Percentiles rank a stretch among this genome's conserved stretches.
Conservation (phyloP, 345 rosid species). For the Dipteronia sinensis region DNA sequence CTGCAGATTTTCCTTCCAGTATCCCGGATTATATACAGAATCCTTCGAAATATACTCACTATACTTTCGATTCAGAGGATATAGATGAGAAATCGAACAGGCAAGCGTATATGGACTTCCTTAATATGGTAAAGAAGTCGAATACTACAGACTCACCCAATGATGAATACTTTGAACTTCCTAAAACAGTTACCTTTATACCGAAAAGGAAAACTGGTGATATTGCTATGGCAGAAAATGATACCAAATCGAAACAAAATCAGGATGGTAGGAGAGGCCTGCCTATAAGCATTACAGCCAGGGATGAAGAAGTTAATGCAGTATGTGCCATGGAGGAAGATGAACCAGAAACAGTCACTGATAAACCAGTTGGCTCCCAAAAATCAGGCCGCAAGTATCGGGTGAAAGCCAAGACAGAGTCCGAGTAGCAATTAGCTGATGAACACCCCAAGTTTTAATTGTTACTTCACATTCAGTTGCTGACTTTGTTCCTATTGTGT, state of each 20-base stretch:
- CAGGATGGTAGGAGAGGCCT: conserved; percentile 33
- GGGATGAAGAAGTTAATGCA: conserved; percentile 39
- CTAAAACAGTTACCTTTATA: conserved; percentile 61
- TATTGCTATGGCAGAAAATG: conserved; percentile 27
- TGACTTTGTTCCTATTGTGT: too few species aligned
- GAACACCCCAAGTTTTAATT: too few species aligned
- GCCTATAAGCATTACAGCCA: conserved; percentile 43
- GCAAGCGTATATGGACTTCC: conserved; percentile 64
- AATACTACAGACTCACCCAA: conserved; percentile 26
- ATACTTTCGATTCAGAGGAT: conserved; percentile 51
- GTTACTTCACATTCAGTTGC: neutral
- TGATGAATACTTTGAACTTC: conserved; percentile 46
- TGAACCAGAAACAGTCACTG: conserved; percentile 39
- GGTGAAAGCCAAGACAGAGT: conserved; percentile 39
- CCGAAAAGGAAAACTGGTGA: conserved; percentile 55
- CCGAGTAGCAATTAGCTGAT: conserved; percentile 28
- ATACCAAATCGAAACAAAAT: conserved; percentile 25
- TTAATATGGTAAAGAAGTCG: conserved; percentile 42
- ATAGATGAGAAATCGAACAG: conserved; percentile 68
- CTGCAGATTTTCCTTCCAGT: conserved; percentile 33
- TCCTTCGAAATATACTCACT: conserved; percentile 73
- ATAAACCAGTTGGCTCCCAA: conserved; percentile 17
- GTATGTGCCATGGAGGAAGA: conserved; percentile 74
- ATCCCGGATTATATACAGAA: conserved; percentile 78
- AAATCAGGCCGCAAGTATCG: conserved; percentile 64